Evolutionary conservation across 257 asterid species (phyloP), one percentile per base, ranked within the genome.

Genomic region (Salvia splendens): DNA sequence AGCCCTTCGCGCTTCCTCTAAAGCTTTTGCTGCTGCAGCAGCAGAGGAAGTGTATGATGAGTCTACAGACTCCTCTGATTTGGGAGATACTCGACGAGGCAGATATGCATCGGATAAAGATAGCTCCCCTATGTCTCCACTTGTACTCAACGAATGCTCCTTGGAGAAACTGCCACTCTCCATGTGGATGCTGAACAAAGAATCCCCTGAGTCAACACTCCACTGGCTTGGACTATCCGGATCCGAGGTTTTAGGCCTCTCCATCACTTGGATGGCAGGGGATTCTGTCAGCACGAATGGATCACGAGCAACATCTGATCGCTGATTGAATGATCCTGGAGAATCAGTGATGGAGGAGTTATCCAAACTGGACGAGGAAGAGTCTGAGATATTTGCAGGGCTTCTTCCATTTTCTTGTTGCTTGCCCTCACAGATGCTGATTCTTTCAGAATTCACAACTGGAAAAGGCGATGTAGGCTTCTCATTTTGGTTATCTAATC

Each of bases 241-340:
- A 57, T 85, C 85, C 9, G 54, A 77, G 16, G 61, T 74, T 68
- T 48, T 68, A 5, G 73, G 8, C 36, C 75, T 69, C 61, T 79
- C 87, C 92, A 86, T 83, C 50, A 67, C 73, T 69, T 83, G 92
- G 55, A 67, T 12, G 38, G 75, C 64, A 61, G 92, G 89, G 55
- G 75, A 80, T 24, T 69, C 73, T 6, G 74, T 78, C 10, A 72
- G 74, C 35, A 17, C n/a, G 6, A 38, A 72, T 8, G 77, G 67
- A 12, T 30, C 41, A 54, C 42, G 17, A 30, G 11, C 61, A 40
- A 24, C 30, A 24, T 2, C 30, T 24, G 30, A 24, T 24, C 30
- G 30, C 30, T 24, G 30, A 24, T 2, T 24, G 30, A 24, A 12
- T 50, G 79, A 67, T 64, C 48, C 30, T 8, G 77, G 75, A 61